Conservation (phyloP, 2,329 filamentous ascomycete genomes). For the Clonostachys rosea region DNA sequence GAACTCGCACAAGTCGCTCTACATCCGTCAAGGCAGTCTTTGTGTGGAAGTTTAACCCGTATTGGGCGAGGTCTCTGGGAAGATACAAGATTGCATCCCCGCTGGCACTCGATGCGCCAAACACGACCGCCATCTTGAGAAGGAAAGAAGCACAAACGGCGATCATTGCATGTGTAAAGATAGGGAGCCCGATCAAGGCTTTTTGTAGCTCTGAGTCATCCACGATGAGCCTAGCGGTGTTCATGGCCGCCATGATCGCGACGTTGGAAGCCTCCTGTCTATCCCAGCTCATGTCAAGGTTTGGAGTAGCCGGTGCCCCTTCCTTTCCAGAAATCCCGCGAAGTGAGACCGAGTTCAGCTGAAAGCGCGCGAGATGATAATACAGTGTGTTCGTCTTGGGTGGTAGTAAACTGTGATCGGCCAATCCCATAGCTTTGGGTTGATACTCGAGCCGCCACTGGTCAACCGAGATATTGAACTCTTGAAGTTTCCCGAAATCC, state of each 20-base stretch:
- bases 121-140: constrained; percentile 9
- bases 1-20: constrained; percentile 3
- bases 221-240: constrained; percentile 6
- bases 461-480: constrained; percentile 6
- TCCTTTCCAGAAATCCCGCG: constrained; percentile 5
- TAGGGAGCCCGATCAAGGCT: constrained; percentile 7
- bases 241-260: constrained; percentile 7
- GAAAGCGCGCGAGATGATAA: constrained; percentile 8
- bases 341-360: constrained; percentile 6
- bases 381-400: constrained; percentile 4
- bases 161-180: constrained; percentile 10
- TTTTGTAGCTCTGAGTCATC: constrained; percentile 6
- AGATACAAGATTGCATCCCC: constrained; percentile 1
- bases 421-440: not conserved
- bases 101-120: constrained; percentile 1
- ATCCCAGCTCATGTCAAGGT: constrained; percentile 7
- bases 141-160: constrained; percentile 9
- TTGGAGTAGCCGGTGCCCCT: not conserved
- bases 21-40: constrained; percentile 6
- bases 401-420: constrained; percentile 1
- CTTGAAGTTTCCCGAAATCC: constrained; percentile 5
- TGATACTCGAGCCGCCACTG: constrained; percentile 7
- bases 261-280: constrained; percentile 8
- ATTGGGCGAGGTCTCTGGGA: constrained; percentile 6
- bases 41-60: constrained; percentile 9